Base-by-base conservation (phyloP, 352 stramenopile genomes). In the Pythium apleroticum region DNA sequence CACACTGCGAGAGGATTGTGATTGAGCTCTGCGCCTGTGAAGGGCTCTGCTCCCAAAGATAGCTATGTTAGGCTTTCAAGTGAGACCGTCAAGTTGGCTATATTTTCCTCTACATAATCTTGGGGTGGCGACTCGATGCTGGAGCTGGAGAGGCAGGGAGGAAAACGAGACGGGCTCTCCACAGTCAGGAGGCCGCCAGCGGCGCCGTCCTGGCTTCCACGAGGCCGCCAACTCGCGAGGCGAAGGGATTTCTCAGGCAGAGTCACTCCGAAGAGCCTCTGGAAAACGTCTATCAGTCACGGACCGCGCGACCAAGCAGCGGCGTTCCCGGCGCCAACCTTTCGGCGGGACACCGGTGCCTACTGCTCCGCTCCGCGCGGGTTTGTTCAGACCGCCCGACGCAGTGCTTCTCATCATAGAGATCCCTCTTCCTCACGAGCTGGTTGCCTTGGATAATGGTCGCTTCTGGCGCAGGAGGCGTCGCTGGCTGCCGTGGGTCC, bases 381-480 rank as follows among this genome's bases (percentile, higher is more conserved):
- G 71, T 78, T 90, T 88, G 82, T 76, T 93, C 81, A 93, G 84
- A 89, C 84, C 84, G 84, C 82, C 84, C 84, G 84, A 93, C 84
- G 84, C 84, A 88, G 72, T 87, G 56, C 30, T 83, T 93, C 75
- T 93, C 82, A 80, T 93, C 84, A 89, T 88, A 58, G 75, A 93
- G 84, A 90, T 86, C 56, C 57, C 43, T 25, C 39, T 39, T 39
- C 19, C 45, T n/a, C 6, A 17, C 17, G 31, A 33, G 27, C 25
- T 55, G 17, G 54, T 14, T 52, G 45, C 57, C 17, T 48, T 15
- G 30, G 22, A 17, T 24, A n/a, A n/a, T n/a, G n/a, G 6, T 31
- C n/a, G 7, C 19, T 50, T 43, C n/a, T n/a, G n/a, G 25, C 9
- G 27, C 28, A 24, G 24, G 30, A 22, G 28, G 20, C 20, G 22